Conservation (phyloP, 257 asterid species). For the Lycium ferocissimum region DNA sequence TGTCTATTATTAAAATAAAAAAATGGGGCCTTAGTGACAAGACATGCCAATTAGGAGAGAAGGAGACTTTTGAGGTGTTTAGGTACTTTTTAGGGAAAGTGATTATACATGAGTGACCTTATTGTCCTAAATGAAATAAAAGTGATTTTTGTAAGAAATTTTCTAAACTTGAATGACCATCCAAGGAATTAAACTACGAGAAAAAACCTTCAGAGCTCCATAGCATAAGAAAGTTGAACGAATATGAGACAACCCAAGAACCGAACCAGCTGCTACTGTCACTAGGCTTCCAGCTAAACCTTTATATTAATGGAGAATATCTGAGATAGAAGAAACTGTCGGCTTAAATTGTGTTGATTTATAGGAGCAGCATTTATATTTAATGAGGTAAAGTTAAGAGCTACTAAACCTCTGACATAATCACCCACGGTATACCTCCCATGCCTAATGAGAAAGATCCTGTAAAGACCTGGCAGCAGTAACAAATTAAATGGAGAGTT, state of each 20-base stretch:
- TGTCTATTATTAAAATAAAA: no score
- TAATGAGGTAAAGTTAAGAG: background rate
- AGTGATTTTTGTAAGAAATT: no score
- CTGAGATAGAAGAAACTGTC: conserved; percentile 42
- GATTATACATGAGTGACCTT: no score
- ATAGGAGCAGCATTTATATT: background rate
- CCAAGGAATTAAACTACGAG: no score
- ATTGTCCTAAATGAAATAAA: no score
- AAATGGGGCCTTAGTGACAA: no score
- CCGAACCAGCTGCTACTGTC: conserved; percentile 85
- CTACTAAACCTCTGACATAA: conserved; percentile 81
- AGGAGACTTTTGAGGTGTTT: no score
- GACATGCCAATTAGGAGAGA: no score
- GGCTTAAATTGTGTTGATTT: background rate
- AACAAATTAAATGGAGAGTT: background rate
- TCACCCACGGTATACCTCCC: conserved; percentile 96
- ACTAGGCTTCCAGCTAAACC: conserved; percentile 88
- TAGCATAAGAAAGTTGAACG: conserved; percentile 70
- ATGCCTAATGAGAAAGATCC: conserved; percentile 86
- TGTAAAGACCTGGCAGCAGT: conserved; percentile 59
- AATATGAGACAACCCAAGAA: conserved; percentile 79
- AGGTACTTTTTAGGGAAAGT: no score
- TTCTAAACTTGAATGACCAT: no score
- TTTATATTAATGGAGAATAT: conserved; percentile 90
- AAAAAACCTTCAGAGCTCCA: conserved; percentile 81